phyloP scores from a whole-genome alignment of 2,329 filamentous ascomycete species.

The Penicillium sp. region DNA sequence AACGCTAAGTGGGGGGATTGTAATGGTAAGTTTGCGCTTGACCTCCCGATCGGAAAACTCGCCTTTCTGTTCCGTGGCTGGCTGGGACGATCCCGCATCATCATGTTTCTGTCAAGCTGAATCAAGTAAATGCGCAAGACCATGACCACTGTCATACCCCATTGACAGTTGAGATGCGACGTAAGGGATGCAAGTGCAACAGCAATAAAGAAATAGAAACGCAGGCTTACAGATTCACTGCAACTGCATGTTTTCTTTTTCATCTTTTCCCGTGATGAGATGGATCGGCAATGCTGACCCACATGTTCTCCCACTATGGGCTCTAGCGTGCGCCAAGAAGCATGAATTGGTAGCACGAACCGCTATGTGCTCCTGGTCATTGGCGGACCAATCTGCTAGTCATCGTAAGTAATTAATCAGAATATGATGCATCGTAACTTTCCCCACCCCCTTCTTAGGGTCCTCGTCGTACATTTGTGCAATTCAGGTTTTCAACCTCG shows the following conservation, averaged over 20 bases:
- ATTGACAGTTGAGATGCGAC: neutral
- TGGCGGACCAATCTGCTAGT: slow-evolving; percentile 17
- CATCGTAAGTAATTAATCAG: slow-evolving; percentile 15
- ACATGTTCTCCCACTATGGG: slow-evolving; percentile 25
- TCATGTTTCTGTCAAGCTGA: neutral
- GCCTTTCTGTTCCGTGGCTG: slow-evolving; percentile 9
- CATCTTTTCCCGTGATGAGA: neutral
- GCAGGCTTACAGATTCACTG: neutral
- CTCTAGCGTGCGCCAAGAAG: slow-evolving; percentile 8
- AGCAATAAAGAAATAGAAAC: neutral
- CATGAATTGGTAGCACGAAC: slow-evolving; percentile 18
- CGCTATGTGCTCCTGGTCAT: slow-evolving; percentile 11
- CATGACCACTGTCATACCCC: neutral
- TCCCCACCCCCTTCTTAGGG: slow-evolving; percentile 5
- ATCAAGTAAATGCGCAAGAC: neutral
- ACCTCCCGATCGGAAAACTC: slow-evolving; percentile 1
- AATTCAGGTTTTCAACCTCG: slow-evolving; percentile 1
- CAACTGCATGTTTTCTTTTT: neutral
- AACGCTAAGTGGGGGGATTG: slow-evolving; percentile 7
- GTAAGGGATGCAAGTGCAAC: slow-evolving; percentile 5
- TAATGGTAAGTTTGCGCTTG: neutral
- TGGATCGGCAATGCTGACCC: slow-evolving; percentile 20
- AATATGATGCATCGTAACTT: slow-evolving; percentile 13
- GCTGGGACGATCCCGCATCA: slow-evolving; percentile 13
- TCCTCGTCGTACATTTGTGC: neutral